A percentile compares a stretch with the other conserved stretches of the same genome.
Conservation (phyloP, 768 basidiomycete species). For the Lactarius deliciosus region DNA sequence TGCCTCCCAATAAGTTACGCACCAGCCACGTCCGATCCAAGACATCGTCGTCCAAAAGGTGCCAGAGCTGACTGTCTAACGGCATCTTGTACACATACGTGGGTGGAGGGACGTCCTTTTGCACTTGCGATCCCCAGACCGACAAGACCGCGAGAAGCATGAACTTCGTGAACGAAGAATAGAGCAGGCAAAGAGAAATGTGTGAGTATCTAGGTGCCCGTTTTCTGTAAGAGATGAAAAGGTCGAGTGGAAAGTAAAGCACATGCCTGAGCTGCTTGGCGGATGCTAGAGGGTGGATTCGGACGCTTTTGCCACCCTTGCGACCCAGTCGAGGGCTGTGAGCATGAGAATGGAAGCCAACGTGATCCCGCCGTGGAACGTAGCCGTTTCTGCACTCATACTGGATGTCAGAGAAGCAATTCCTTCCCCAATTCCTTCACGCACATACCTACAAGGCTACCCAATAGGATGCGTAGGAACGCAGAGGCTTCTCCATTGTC, state of each 20-base stretch:
- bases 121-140: conserved; percentile 64
- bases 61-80: conserved; percentile 42
- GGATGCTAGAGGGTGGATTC: conserved; percentile 19
- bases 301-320: conserved; percentile 31
- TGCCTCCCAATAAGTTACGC: conserved; percentile 78
- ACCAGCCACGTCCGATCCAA: conserved; percentile 84
- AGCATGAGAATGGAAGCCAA: conserved; percentile 56
- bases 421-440: conserved; percentile 7
- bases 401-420: background rate
- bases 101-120: conserved; percentile 17
- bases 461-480: conserved; percentile 61
- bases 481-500: conserved; percentile 55
- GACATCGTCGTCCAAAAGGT: conserved; percentile 67
- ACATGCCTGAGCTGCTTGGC: conserved; percentile 28
- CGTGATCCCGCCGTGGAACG: conserved; percentile 70
- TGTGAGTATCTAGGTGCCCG: conserved; percentile 56
- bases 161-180: conserved; percentile 81
- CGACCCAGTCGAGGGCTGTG: conserved; percentile 40
- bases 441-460: conserved; percentile 58
- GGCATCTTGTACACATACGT: conserved; percentile 34
- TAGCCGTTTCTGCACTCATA: conserved; percentile 56
- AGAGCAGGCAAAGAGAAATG: conserved; percentile 75
- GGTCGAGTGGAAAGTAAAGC: background rate
- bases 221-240: background rate
- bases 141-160: conserved; percentile 81